Percentiles rank a stretch among this genome's conserved stretches.
Conservation (phyloP, 73 alveolate genomes). For the Symbiodinium pilosum region DNA sequence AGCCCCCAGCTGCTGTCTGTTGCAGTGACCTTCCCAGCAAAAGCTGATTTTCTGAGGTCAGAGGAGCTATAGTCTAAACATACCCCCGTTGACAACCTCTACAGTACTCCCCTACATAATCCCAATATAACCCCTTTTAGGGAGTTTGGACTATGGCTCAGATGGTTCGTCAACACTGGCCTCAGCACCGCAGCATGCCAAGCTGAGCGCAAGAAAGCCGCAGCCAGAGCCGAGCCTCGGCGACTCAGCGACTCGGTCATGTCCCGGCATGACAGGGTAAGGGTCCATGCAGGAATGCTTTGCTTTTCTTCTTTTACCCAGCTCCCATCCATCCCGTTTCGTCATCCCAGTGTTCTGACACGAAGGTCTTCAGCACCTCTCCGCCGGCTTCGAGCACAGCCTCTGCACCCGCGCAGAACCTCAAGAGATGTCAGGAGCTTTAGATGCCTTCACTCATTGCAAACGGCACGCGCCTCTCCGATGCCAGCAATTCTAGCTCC, state of each 20-base stretch:
- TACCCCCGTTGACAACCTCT: background rate
- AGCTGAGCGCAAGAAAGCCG: conserved; percentile 4
- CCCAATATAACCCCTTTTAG: too few species aligned
- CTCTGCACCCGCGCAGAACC: conserved; percentile 13
- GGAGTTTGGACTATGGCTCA: too few species aligned
- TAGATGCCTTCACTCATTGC: background rate
- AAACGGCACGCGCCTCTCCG: conserved; percentile 11
- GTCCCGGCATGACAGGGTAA: background rate
- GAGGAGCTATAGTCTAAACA: too few species aligned
- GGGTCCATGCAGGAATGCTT: background rate
- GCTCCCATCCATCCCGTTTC: conserved; percentile 80
- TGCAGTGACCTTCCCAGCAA: background rate
- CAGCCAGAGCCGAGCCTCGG: background rate
- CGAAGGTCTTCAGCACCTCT: background rate
- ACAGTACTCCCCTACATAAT: background rate
- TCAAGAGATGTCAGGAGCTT: background rate
- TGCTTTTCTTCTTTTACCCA: background rate
- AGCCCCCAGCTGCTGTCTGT: background rate
- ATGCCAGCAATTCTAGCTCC: conserved; percentile 34
- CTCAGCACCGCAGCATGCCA: background rate
- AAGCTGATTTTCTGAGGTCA: too few species aligned
- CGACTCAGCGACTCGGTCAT: background rate
- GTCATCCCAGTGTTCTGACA: background rate
- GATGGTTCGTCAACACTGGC: too few species aligned
- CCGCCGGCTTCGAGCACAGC: background rate